A percentile compares a stretch with the other conserved stretches of the same genome.
phyloP scores from a whole-genome alignment of 2,329 filamentous ascomycete genomes.

The Madurella fahalii region DNA sequence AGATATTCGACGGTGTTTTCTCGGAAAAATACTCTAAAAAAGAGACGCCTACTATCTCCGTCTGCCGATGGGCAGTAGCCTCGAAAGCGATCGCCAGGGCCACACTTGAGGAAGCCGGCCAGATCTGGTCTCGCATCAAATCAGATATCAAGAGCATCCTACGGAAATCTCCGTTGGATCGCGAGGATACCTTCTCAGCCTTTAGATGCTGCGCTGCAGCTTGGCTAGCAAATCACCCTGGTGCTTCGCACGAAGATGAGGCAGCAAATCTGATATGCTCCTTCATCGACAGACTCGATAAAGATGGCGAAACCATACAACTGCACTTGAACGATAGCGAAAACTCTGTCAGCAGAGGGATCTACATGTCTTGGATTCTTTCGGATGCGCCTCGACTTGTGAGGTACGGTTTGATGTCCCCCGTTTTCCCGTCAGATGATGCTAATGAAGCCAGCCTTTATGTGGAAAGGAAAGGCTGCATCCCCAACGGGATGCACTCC shows the following conservation, averaged over 20 bases:
- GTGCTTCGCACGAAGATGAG: conserved; percentile 25
- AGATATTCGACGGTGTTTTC: conserved; percentile 21
- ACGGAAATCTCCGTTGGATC: conserved; percentile 19
- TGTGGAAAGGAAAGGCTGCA: conserved; percentile 10
- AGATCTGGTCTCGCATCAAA: conserved; percentile 28
- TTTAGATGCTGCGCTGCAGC: conserved; percentile 30
- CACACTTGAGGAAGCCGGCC: conserved; percentile 23
- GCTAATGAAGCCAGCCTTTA: conserved; percentile 16
- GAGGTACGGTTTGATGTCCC: conserved; percentile 3
- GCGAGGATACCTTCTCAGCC: conserved; percentile 28
- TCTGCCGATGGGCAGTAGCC: conserved; percentile 24
- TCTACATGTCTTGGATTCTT: conserved; percentile 23
- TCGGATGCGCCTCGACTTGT: conserved; percentile 17
- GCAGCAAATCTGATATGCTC: conserved; percentile 25
- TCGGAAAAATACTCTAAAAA: conserved; percentile 18
- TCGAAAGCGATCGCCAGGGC: conserved; percentile 28
- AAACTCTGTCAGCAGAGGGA: conserved; percentile 4
- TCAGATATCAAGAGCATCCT: conserved; percentile 24
- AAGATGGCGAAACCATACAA: conserved; percentile 4
- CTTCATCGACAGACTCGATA: conserved; percentile 28
- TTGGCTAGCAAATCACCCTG: conserved; percentile 29
- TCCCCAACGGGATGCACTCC: conserved; percentile 15
- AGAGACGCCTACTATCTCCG: conserved; percentile 16
- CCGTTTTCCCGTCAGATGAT: not conserved
- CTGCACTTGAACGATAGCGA: not conserved